Base-by-base conservation (phyloP, 2,329 filamentous ascomycete species). In the Ophiostoma australiae region DNA sequence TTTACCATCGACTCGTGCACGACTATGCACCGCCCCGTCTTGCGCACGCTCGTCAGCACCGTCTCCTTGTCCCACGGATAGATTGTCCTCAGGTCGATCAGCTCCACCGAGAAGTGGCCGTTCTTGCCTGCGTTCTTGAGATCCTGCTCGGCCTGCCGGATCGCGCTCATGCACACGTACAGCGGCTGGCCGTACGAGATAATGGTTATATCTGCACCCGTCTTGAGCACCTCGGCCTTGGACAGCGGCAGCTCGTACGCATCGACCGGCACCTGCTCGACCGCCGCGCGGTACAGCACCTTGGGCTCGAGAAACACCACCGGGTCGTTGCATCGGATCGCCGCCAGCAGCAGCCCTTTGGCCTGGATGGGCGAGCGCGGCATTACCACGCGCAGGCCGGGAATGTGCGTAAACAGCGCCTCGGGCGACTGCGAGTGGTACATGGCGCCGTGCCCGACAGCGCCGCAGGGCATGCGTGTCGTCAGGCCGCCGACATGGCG, bases 261-360 rank as follows among this genome's bases (percentile, higher is more conserved):
- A 31, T 88, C 90, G 0, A 89, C 87, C 0, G 94, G 94, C 0
- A 97, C 94, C 79, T 97, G 92, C 80, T 97, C 94, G 37, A 97
- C 92, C 0, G 94, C 92, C 0, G 94, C 93, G 27, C 94, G 90
- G 79, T 97, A 97, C 15, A 97, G 83, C 67, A 95, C 91, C 82
- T 97, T 97, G 65, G 94, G 94, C 79, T 97, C 94, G 89, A 97
- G 89, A 80, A 97, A 97, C 70, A 97, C 84, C 73, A 94, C 92
- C 0, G 94, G 94, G 78, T 97, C 94, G 73, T 93, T 92, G 85
- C 88, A 81, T 82, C 87, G 88, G 70, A 97, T 93, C 0, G 90
- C 86, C 3, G 91, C 86, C 3, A 97, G 83, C 69, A 97, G 82
- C 3, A 97, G 84, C 1, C 94, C 94, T 80, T 97, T 97, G 5